A percentile compares a stretch with the other conserved stretches of the same genome.
Evolutionary conservation across 116 monocot genomes (phyloP).

Genomic region (Papilionanthe hybrid): DNA sequence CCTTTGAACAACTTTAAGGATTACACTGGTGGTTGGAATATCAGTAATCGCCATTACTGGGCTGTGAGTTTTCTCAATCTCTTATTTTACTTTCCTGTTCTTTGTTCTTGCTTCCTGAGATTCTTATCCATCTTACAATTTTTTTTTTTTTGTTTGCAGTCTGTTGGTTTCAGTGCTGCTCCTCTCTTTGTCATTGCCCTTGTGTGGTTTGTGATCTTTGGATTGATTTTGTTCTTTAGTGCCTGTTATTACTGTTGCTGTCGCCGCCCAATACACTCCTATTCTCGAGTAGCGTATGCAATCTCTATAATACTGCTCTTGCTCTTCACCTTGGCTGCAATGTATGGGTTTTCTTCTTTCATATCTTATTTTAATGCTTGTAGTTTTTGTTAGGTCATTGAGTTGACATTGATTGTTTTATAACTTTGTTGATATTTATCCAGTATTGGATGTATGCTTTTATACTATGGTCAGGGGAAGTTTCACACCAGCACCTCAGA

Average conservation of each 20-base stretch:
- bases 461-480: conserved; percentile 66
- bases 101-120: conserved; percentile 4
- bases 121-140: background rate
- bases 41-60: conserved; percentile 55
- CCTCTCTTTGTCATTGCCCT: conserved; percentile 46
- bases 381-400: background rate
- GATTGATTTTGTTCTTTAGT: conserved; percentile 21
- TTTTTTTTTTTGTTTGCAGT: conserved; percentile 20
- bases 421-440: background rate
- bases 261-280: conserved; percentile 22
- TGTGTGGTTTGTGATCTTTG: conserved; percentile 49
- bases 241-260: conserved; percentile 44
- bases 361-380: conserved; percentile 1
- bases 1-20: conserved; percentile 38
- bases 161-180: conserved; percentile 46
- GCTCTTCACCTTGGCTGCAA: conserved; percentile 49
- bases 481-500: conserved; percentile 60
- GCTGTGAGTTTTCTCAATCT: conserved; percentile 37
- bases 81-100: background rate
- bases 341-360: conserved; percentile 21
- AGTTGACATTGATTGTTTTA: background rate
- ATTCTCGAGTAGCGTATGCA: conserved; percentile 46
- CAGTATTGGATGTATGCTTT: conserved; percentile 56
- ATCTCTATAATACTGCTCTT: conserved; percentile 45
- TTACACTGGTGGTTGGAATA: conserved; percentile 79